Percentiles rank a stretch among this genome's conserved stretches.
phyloP scores from a whole-genome alignment of 495 filamentous ascomycete species.

The Trichoderma virens region DNA sequence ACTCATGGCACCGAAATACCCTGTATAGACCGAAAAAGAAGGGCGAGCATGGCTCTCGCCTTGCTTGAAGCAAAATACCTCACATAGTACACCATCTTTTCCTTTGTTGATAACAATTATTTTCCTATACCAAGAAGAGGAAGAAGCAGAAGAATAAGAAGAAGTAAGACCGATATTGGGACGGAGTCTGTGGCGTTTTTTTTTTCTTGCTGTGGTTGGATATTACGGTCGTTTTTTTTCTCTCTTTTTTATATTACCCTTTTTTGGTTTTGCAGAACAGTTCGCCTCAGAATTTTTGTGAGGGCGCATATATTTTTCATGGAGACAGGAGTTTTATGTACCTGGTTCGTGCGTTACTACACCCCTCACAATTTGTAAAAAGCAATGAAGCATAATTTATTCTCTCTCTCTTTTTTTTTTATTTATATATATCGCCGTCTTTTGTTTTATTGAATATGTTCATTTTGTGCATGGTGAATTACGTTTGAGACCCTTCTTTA shows the following conservation, averaged over 20 bases:
- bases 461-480: too few relatives aligned
- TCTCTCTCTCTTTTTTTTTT: neutral
- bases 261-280: neutral
- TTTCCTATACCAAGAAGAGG: neutral
- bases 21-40: conserved; percentile 9
- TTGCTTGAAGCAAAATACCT: neutral
- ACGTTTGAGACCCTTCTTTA: too few relatives aligned
- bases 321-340: neutral
- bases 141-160: neutral
- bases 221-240: neutral
- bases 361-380: neutral
- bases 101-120: conserved; percentile 8
- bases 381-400: neutral
- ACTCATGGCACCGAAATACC: conserved; percentile 10
- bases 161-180: neutral
- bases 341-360: neutral
- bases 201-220: conserved; percentile 5
- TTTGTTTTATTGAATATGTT: neutral
- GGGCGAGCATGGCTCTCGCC: conserved; percentile 5
- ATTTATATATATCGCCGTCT: neutral
- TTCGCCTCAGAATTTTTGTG: neutral
- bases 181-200: conserved; percentile 2
- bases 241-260: neutral
- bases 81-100: neutral
- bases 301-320: neutral